These are phyloP conservation scores for Gnomoniopsis smithogilvyi DNA, from an alignment of 2,329 filamentous ascomycete species.

Conservation along the genomic window DNA sequence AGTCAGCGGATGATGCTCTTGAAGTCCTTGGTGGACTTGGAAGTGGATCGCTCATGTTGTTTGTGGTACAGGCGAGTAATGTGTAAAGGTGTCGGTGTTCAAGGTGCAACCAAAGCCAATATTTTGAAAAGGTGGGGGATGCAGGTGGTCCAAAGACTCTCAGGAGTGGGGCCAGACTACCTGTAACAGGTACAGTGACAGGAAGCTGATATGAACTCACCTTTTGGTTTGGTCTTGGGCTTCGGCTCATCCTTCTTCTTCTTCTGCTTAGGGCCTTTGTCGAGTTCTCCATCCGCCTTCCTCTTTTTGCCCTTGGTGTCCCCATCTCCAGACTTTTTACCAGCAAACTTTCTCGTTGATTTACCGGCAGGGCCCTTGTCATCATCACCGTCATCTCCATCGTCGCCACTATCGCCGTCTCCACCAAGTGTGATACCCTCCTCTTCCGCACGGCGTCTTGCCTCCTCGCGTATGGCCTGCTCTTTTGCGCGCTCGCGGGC, in stretches of 20 bases:
- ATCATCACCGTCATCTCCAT: conserved; percentile 44
- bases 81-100: not conserved
- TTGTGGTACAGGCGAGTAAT: not conserved
- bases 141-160: not conserved
- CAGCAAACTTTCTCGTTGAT: conserved; percentile 58
- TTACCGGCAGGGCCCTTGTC: conserved; percentile 41
- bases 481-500: conserved; percentile 65
- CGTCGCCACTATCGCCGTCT: conserved; percentile 46
- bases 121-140: not conserved
- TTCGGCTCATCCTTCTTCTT: conserved; percentile 95
- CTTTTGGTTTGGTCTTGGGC: conserved; percentile 83
- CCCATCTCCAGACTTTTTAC: conserved; percentile 57
- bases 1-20: not conserved
- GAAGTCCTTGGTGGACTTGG: not conserved
- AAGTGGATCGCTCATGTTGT: not conserved
- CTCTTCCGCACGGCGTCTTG: conserved; percentile 44
- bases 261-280: conserved; percentile 82
- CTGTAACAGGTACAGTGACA: not conserved
- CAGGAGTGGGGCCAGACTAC: not conserved
- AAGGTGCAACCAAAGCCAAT: conserved; percentile 6
- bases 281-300: conserved; percentile 71
- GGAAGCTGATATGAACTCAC: conserved; percentile 31
- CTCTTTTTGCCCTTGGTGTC: conserved; percentile 73
- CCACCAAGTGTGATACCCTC: conserved; percentile 40
- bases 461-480: conserved; percentile 55